Base-by-base conservation (phyloP, 495 filamentous ascomycete genomes). In the Saxophila tyrrhenica region DNA sequence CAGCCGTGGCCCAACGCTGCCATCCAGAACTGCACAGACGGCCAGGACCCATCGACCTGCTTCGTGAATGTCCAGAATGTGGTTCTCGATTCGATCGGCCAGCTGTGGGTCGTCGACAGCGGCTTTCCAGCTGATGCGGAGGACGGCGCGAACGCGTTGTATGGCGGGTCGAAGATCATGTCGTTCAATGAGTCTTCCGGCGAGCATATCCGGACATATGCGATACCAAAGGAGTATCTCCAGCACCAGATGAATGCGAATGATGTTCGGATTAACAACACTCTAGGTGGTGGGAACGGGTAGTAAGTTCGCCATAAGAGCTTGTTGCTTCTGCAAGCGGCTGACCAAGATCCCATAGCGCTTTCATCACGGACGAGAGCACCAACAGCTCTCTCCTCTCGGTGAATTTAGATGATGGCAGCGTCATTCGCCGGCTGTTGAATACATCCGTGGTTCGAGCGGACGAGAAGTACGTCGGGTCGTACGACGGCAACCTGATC, bases 31-130 rank as follows among this genome's bases (percentile, higher is more conserved):
- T 66, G 64, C 56, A 64, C 61, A 0, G 16, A 48, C 3, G 55
- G 58, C 16, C 64, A 66, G 48, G 57, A 66, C 43, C 57, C 56
- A 20, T 53, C 54, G 17, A 62, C 58, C 16, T 66, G 64, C 54
- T 66, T 66, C 61, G 52, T 64, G 50, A 66, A 66, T 41, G 59
- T 66, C 17, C 64, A 66, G 52, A 66, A 64, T 44, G 56, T 66
- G 3, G 61, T 66, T 8, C 53, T 66, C 19, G 64, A 64, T 45
- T 56, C 55, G 1, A 43, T 59, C 13, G 51, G 58, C 46, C 55
- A 58, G 29, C 41, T 66, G 24, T 66, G 61, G 61, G 48, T 62
- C 39, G 50, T 66, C 10, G 61, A 66, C 42, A 62, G 55, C 19
- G 64, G 61, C n/a, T 62, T 66, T 45, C 54, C 58, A 20, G 25